Percentiles rank a stretch among this genome's conserved stretches.
phyloP scores from a whole-genome alignment of 768 basidiomycete genomes.

The Tephrocybe sp. region DNA sequence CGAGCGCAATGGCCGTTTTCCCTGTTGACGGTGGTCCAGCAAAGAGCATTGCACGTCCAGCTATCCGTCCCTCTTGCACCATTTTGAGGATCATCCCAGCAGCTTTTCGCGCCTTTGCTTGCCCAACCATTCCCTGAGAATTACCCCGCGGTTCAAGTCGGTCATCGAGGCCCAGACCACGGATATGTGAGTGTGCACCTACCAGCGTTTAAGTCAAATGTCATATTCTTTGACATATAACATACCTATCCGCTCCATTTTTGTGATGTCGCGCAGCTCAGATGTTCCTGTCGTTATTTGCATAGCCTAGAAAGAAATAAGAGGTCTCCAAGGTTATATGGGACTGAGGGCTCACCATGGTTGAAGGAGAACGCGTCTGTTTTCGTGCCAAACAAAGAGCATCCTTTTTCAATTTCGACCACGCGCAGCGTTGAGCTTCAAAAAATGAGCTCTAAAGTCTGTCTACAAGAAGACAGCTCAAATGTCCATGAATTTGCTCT shows the following conservation, averaged over 20 bases:
- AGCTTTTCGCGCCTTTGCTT: slow-evolving; percentile 93
- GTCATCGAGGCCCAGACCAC: slow-evolving; percentile 91
- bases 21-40: slow-evolving; percentile 97
- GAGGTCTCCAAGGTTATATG: too few relatives aligned
- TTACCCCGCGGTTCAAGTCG: slow-evolving; percentile 85
- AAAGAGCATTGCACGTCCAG: slow-evolving; percentile 94
- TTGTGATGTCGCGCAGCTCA: slow-evolving; percentile 83
- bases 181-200: slow-evolving; percentile 95
- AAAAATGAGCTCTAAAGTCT: too few relatives aligned
- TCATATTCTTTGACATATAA: neutral
- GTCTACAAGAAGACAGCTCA: too few relatives aligned
- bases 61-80: slow-evolving; percentile 95
- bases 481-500: too few relatives aligned
- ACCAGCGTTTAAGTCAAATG: slow-evolving; percentile 1
- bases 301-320: slow-evolving; percentile 38
- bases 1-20: slow-evolving; percentile 97
- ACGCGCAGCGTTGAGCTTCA: too few relatives aligned
- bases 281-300: slow-evolving; percentile 78
- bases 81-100: slow-evolving; percentile 98
- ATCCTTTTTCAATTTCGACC: too few relatives aligned
- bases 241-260: slow-evolving; percentile 90
- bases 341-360: slow-evolving; percentile 3
- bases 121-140: slow-evolving; percentile 96
- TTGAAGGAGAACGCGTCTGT: slow-evolving; percentile 5
- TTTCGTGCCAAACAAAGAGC: slow-evolving; percentile 12